Percentiles rank a stretch among this genome's conserved stretches.
Conservation (phyloP, 2,329 filamentous ascomycete genomes). For the Aureobasidium sp. region DNA sequence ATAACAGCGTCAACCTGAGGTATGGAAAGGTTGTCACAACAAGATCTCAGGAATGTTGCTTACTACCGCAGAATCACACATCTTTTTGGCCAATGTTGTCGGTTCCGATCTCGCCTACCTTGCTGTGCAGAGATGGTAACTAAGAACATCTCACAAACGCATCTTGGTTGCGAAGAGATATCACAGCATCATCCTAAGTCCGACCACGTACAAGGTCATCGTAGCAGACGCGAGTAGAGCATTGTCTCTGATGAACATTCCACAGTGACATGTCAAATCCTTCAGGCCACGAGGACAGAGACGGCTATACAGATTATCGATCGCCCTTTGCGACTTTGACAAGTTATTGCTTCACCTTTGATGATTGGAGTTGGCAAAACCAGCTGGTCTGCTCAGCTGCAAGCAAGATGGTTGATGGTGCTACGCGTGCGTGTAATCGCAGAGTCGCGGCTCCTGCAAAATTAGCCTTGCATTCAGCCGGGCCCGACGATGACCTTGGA, state of each 20-base stretch:
- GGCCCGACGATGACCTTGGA: not conserved
- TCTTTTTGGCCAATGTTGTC: not conserved
- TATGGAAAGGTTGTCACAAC: conserved; percentile 15
- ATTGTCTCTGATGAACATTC: not conserved
- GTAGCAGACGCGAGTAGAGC: not conserved
- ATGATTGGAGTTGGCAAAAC: too few relatives aligned
- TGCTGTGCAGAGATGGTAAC: not conserved
- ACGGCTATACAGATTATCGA: not conserved
- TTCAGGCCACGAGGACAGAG: not conserved
- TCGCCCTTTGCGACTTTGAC: not conserved
- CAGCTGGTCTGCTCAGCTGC: not conserved
- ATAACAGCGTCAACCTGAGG: not conserved
- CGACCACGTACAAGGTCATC: not conserved
- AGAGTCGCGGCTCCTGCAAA: not conserved
- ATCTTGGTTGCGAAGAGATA: not conserved
- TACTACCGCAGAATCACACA: not conserved
- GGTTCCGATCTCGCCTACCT: not conserved
- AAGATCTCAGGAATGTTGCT: conserved; percentile 14
- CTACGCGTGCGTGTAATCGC: not conserved
- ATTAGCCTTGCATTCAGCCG: conserved; percentile 9
- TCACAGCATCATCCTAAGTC: not conserved
- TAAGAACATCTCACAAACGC: not conserved
- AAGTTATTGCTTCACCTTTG: not conserved
- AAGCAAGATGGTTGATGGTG: not conserved
- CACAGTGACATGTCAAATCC: not conserved